Evolutionary conservation across 345 rosid genomes (phyloP).

Genomic region (Turnera subulata): DNA sequence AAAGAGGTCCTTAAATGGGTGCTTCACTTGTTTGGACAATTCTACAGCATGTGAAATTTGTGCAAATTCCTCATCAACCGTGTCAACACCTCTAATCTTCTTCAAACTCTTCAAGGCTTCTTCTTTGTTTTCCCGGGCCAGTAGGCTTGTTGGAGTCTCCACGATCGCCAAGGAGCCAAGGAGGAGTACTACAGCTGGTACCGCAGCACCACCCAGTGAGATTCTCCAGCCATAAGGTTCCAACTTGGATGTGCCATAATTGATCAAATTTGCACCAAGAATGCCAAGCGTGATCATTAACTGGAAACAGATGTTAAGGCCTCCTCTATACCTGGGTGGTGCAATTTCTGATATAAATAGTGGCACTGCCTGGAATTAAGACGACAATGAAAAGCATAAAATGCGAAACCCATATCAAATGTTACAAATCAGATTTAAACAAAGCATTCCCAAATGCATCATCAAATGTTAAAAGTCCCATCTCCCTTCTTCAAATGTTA

Average conservation of each 20-base stretch:
- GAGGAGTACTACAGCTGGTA: conserved; percentile 53
- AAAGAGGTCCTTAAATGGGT: conserved; percentile 39
- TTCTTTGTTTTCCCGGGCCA: conserved; percentile 48
- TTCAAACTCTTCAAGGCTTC: conserved; percentile 30
- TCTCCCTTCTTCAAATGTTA: too few relatives aligned
- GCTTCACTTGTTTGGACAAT: conserved; percentile 30
- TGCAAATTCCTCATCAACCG: conserved; percentile 39
- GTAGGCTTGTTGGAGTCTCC: conserved; percentile 66
- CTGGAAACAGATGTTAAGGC: conserved; percentile 31
- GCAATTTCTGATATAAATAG: conserved; percentile 35
- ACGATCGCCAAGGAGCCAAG: conserved; percentile 51
- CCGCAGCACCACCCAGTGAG: conserved; percentile 60
- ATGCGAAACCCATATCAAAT: background rate
- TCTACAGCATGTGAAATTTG: conserved; percentile 48
- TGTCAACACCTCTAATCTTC: conserved; percentile 55
- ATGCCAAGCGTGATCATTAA: conserved; percentile 22
- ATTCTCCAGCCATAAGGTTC: conserved; percentile 55
- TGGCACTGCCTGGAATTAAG: conserved; percentile 33
- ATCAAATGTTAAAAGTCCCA: too few relatives aligned
- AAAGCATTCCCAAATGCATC: too few relatives aligned
- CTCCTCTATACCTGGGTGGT: conserved; percentile 26
- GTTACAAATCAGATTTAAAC: background rate
- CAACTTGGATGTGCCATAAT: conserved; percentile 19
- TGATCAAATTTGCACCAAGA: conserved; percentile 20
- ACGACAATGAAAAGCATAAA: background rate